phyloP scores from a whole-genome alignment of 1,139 yeast species.

The Zygosaccharomyces pseudobailii region DNA sequence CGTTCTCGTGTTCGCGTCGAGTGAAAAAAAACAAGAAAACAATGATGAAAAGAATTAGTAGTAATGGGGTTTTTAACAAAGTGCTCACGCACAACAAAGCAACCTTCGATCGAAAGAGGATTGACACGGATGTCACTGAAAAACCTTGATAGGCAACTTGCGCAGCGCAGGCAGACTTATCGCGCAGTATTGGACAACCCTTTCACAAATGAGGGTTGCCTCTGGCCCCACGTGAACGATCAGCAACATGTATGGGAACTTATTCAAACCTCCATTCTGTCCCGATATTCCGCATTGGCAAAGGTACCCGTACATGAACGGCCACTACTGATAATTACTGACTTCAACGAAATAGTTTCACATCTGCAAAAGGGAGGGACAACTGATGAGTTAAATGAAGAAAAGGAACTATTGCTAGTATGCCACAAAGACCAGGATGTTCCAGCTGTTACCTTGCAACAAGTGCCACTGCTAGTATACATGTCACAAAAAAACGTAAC shows the following conservation, averaged over 20 bases:
- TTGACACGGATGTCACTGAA: slow-evolving; percentile 18
- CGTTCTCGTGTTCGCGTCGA: slow-evolving; percentile 4
- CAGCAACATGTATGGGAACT: slow-evolving; percentile 26
- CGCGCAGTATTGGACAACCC: slow-evolving; percentile 31
- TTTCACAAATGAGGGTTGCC: slow-evolving; percentile 25
- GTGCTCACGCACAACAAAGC: not conserved
- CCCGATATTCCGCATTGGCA: slow-evolving; percentile 11
- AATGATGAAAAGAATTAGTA: not conserved
- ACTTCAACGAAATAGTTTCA: slow-evolving; percentile 23
- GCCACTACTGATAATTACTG: slow-evolving; percentile 19
- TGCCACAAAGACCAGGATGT: slow-evolving; percentile 27
- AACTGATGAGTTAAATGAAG: not conserved
- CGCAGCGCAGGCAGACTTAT: slow-evolving; percentile 29
- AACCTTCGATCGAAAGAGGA: not conserved
- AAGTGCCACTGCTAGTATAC: slow-evolving; percentile 27
- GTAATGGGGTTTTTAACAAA: not conserved
- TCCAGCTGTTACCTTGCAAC: slow-evolving; percentile 26
- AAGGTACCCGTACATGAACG: slow-evolving; percentile 11
- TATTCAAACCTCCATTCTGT: slow-evolving; percentile 20
- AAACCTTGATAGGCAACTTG: slow-evolving; percentile 22
- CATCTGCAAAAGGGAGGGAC: slow-evolving; percentile 10
- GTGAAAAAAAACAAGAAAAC: not conserved
- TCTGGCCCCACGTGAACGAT: slow-evolving; percentile 31
- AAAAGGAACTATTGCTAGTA: slow-evolving; percentile 21
- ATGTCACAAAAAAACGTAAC: slow-evolving; percentile 19